These are phyloP conservation scores for Miscanthus lutarioriparius DNA, from an alignment of 176 grass and related monocot species.

Conservation along the genomic window DNA sequence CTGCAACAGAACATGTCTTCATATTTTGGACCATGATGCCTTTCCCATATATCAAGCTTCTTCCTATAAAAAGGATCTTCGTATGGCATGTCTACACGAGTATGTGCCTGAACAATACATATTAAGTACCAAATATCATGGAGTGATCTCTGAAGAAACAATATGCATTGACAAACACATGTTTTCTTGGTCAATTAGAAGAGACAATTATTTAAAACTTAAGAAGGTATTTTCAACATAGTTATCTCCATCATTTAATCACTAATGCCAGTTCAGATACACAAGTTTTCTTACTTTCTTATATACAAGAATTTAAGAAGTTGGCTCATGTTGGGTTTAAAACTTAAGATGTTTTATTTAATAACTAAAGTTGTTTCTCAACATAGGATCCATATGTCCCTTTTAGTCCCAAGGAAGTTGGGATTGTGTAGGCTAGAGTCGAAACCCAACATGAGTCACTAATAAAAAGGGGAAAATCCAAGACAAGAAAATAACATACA, in stretches of 20 bases:
- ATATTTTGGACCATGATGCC: constrained; percentile 46
- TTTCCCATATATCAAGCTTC: constrained; percentile 57
- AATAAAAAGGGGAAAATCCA: not conserved
- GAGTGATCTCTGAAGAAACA: constrained; percentile 3
- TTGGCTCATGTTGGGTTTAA: not conserved
- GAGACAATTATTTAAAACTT: constrained; percentile 3
- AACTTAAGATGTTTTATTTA: not conserved
- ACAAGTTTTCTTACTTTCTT: not conserved
- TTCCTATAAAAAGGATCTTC: constrained; percentile 53
- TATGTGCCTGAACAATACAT: constrained; percentile 48
- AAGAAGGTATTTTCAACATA: not conserved
- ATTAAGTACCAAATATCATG: constrained; percentile 17
- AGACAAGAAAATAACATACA: not conserved
- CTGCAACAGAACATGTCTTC: constrained; percentile 24
- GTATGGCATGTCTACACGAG: constrained; percentile 51
- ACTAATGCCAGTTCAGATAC: not conserved
- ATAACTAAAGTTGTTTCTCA: not conserved
- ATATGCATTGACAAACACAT: constrained; percentile 4
- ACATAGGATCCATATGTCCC: not conserved
- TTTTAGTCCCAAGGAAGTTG: not conserved
- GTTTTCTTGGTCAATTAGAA: constrained; percentile 10
- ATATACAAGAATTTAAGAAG: not conserved
- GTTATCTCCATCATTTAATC: not conserved
- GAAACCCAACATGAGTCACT: not conserved
- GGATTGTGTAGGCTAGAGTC: not conserved